phyloP scores from a whole-genome alignment of 768 basidiomycete genomes.

The Suillus cothurnatus region DNA sequence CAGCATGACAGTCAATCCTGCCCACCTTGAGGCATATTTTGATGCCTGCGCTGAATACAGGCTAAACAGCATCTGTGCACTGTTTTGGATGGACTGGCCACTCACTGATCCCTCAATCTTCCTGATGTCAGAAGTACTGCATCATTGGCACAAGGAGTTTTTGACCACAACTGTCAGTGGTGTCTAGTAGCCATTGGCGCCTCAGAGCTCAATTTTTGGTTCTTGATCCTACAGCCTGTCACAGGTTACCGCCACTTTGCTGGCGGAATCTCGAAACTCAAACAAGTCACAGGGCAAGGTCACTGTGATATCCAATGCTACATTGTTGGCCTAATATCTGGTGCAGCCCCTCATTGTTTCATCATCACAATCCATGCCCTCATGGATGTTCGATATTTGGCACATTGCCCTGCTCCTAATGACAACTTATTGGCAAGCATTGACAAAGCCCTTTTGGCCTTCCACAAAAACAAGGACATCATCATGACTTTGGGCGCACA shows the following conservation, averaged over 20 bases:
- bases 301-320: conserved; percentile 40
- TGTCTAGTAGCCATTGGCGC: conserved; percentile 19
- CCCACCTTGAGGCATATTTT: conserved; percentile 13
- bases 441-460: background rate
- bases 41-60: background rate
- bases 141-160: conserved; percentile 41
- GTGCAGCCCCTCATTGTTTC: conserved; percentile 31
- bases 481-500: too few species aligned
- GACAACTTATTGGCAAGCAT: background rate
- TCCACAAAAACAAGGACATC: too few species aligned
- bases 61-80: conserved; percentile 18
- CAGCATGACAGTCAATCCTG: conserved; percentile 20
- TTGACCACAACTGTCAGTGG: conserved; percentile 30
- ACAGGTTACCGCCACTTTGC: conserved; percentile 39
- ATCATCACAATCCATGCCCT: conserved; percentile 36
- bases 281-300: conserved; percentile 42
- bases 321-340: conserved; percentile 37
- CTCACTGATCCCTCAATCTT: conserved; percentile 36
- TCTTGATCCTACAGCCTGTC: conserved; percentile 5
- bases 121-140: conserved; percentile 40
- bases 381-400: conserved; percentile 39
- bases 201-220: conserved; percentile 18
- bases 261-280: conserved; percentile 41
- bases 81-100: conserved; percentile 41
- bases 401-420: conserved; percentile 27